Evolutionary conservation across 345 rosid genomes (phyloP).

Genomic region (Laguncularia racemosa): DNA sequence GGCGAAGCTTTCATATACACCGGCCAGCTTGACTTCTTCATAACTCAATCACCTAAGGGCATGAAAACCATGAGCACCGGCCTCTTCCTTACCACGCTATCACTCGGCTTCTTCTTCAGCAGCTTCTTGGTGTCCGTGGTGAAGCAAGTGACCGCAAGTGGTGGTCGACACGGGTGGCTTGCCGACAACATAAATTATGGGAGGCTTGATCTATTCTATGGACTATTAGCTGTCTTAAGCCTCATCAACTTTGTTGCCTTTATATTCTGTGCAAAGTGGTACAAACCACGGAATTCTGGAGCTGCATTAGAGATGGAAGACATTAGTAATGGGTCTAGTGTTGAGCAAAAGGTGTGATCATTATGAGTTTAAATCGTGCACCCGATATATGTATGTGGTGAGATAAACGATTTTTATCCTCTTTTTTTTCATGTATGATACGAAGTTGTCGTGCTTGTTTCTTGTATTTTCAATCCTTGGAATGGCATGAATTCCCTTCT

Average conservation of each 20-base stretch:
- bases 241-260: constrained; percentile 35
- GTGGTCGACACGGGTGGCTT: constrained; percentile 42
- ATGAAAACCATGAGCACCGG: constrained; percentile 76
- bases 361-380: background rate
- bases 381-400: background rate
- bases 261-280: constrained; percentile 37
- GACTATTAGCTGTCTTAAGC: constrained; percentile 39
- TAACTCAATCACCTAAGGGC: constrained; percentile 57
- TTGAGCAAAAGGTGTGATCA: constrained; percentile 19
- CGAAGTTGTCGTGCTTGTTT: too few species aligned
- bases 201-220: constrained; percentile 56
- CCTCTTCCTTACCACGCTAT: constrained; percentile 57
- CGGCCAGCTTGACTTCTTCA: constrained; percentile 67
- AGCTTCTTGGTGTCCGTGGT: constrained; percentile 50
- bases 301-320: constrained; percentile 23
- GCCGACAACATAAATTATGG: constrained; percentile 47
- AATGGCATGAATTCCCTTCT: too few species aligned
- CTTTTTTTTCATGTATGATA: background rate
- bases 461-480: too few species aligned
- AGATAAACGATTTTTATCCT: background rate
- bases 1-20: constrained; percentile 65
- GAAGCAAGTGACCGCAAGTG: constrained; percentile 26
- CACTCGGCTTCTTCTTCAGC: constrained; percentile 57
- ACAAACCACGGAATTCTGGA: constrained; percentile 24
- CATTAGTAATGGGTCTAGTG: constrained; percentile 4